Evolutionary conservation across 768 basidiomycete species (phyloP).

Genomic region (Cyathus striatus): DNA sequence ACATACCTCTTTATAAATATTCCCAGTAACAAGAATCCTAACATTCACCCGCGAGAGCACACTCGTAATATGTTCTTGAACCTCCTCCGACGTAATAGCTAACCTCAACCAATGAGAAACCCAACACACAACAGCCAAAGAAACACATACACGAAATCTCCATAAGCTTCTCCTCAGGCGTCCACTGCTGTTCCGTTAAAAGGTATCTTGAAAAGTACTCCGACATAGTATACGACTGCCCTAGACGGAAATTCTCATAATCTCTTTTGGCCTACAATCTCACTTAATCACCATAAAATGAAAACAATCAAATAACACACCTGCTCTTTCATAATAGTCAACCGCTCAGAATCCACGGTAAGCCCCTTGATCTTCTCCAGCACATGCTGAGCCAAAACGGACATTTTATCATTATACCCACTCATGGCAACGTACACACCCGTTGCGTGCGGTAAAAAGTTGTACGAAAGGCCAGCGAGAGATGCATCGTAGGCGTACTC

Average conservation of each 20-base stretch:
- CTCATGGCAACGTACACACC: constrained; percentile 64
- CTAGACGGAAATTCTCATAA: constrained; percentile 85
- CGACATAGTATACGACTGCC: constrained; percentile 75
- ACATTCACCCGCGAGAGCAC: constrained; percentile 64
- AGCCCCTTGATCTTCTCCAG: constrained; percentile 63
- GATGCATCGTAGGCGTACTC: constrained; percentile 93
- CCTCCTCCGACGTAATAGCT: constrained; percentile 72
- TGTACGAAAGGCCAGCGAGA: constrained; percentile 82
- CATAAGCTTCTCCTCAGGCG: constrained; percentile 67
- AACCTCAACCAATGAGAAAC: not conserved
- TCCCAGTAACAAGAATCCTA: constrained; percentile 76
- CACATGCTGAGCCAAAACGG: constrained; percentile 67
- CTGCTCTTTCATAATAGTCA: constrained; percentile 82
- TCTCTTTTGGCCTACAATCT: constrained; percentile 58
- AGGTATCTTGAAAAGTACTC: constrained; percentile 73
- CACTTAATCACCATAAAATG: not conserved
- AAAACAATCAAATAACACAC: constrained; percentile 35
- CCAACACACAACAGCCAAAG: not conserved
- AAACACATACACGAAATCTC: constrained; percentile 64
- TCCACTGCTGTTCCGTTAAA: constrained; percentile 69
- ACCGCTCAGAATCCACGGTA: constrained; percentile 61
- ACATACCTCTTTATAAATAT: constrained; percentile 77
- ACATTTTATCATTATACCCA: constrained; percentile 92
- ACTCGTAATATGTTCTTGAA: constrained; percentile 54
- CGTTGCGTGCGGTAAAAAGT: constrained; percentile 53